Conservation (phyloP, 441 rosid genomes). For the Arabidopsis lyrata region DNA sequence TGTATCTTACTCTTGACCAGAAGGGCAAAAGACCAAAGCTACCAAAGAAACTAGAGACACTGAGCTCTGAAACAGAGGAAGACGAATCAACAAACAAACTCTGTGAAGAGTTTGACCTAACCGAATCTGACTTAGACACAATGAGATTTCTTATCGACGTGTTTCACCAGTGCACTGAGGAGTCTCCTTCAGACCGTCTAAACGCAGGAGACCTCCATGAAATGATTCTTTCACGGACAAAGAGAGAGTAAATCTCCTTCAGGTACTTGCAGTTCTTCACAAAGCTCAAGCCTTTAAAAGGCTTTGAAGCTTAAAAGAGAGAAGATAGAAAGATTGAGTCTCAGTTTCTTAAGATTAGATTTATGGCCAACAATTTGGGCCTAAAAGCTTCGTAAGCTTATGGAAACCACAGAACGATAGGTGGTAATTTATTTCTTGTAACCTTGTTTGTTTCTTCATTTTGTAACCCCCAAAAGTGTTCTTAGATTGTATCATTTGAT, state of each 20-base stretch:
- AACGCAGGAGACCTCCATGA: constrained; percentile 67
- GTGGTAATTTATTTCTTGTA: constrained; percentile 28
- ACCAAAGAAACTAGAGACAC: constrained; percentile 61
- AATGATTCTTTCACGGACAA: constrained; percentile 48
- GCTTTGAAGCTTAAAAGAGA: constrained; percentile 29
- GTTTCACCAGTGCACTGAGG: constrained; percentile 70
- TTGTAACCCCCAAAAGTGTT: constrained; percentile 13
- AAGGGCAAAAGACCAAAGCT: constrained; percentile 73
- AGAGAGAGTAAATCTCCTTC: constrained; percentile 18
- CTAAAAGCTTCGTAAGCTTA: constrained; percentile 22
- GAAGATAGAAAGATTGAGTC: constrained; percentile 12
- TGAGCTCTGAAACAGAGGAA: constrained; percentile 50
- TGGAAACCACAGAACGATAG: constrained; percentile 26
- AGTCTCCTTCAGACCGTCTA: constrained; percentile 73
- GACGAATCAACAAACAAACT: constrained; percentile 46
- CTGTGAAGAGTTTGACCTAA: constrained; percentile 44
- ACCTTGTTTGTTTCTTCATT: constrained; percentile 25
- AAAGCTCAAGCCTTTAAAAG: constrained; percentile 31
- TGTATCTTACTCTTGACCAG: constrained; percentile 49
- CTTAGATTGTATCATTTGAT: constrained; percentile 34
- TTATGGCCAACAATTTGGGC: constrained; percentile 19
- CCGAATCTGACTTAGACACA: constrained; percentile 55
- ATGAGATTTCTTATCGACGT: constrained; percentile 72
- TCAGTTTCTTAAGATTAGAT: constrained; percentile 12
- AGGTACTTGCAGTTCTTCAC: constrained; percentile 19